These are phyloP conservation scores for Aureobasidium sp. DNA, from an alignment of 2,329 filamentous ascomycete genomes.

Conservation along the genomic window DNA sequence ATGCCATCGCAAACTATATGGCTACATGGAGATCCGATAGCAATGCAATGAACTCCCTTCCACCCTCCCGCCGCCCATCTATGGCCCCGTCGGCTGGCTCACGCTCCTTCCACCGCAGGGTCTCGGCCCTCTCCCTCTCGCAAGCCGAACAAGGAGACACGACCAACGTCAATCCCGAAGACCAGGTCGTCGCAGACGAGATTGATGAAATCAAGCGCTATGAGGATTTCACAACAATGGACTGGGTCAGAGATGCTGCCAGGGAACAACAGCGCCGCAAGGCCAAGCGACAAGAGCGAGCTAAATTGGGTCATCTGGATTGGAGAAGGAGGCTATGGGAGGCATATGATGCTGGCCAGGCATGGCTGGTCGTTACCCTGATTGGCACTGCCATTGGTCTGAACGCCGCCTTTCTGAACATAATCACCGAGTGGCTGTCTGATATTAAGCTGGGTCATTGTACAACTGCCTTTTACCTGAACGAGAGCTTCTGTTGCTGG, in stretches of 20 bases:
- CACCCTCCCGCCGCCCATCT: conserved; percentile 33
- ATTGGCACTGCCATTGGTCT: conserved; percentile 88
- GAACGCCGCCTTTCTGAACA: conserved; percentile 88
- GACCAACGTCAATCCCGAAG: conserved; percentile 45
- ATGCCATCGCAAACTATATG: neutral
- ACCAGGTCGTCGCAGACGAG: conserved; percentile 79
- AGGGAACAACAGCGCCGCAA: conserved; percentile 79
- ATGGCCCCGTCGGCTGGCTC: conserved; percentile 42
- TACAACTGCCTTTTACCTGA: conserved; percentile 90
- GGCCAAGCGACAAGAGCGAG: conserved; percentile 62
- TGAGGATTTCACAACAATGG: conserved; percentile 95
- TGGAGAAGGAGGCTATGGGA: conserved; percentile 78
- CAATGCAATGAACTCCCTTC: conserved; percentile 1
- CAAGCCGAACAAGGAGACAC: conserved; percentile 53
- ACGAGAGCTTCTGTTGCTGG: conserved; percentile 97
- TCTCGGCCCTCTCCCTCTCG: conserved; percentile 60
- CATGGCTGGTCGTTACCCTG: conserved; percentile 93
- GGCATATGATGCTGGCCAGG: conserved; percentile 91
- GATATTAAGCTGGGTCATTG: conserved; percentile 97
- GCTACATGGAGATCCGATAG: neutral
- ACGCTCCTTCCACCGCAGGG: conserved; percentile 53
- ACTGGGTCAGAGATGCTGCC: conserved; percentile 97
- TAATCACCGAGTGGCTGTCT: conserved; percentile 91
- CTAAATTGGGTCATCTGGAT: conserved; percentile 59
- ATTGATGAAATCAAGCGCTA: conserved; percentile 98